Conservation (phyloP, 352 stramenopile species). For the Phytopythium delawarense region DNA sequence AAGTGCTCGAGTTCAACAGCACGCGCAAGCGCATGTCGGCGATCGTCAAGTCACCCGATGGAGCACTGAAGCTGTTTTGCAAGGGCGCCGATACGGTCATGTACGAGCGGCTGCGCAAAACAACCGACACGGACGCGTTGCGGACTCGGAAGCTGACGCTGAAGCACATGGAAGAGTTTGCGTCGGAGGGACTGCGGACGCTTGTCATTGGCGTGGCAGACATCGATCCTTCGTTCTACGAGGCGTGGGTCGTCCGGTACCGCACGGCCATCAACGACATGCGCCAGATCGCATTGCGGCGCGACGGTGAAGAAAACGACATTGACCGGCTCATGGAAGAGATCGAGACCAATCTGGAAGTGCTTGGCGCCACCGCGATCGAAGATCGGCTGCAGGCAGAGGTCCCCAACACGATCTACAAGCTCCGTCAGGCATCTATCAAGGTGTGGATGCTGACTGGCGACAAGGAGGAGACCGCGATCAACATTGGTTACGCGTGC, state of each 20-base stretch:
- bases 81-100: conserved; percentile 90
- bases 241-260: conserved; percentile 63
- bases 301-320: conserved; percentile 64
- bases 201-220: conserved; percentile 76
- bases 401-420: conserved; percentile 91
- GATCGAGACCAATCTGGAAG: conserved; percentile 83
- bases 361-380: conserved; percentile 92
- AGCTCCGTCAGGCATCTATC: conserved; percentile 89
- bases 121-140: conserved; percentile 38
- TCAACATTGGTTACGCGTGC: conserved; percentile 95
- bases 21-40: conserved; percentile 96
- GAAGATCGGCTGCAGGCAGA: conserved; percentile 92
- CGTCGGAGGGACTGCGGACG: conserved; percentile 86
- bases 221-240: conserved; percentile 57
- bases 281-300: conserved; percentile 78
- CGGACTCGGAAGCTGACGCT: conserved; percentile 63
- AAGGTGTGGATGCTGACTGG: conserved; percentile 96
- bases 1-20: conserved; percentile 94
- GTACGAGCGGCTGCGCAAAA: conserved; percentile 69
- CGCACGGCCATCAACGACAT: conserved; percentile 82
- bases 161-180: conserved; percentile 87
- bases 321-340: conserved; percentile 84
- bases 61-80: conserved; percentile 71
- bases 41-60: conserved; percentile 58
- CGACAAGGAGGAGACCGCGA: conserved; percentile 94